Percentiles rank a stretch among this genome's conserved stretches.
Evolutionary conservation across 2,329 filamentous ascomycete species (phyloP).

Genomic region (Cladophialophora psammophila): DNA sequence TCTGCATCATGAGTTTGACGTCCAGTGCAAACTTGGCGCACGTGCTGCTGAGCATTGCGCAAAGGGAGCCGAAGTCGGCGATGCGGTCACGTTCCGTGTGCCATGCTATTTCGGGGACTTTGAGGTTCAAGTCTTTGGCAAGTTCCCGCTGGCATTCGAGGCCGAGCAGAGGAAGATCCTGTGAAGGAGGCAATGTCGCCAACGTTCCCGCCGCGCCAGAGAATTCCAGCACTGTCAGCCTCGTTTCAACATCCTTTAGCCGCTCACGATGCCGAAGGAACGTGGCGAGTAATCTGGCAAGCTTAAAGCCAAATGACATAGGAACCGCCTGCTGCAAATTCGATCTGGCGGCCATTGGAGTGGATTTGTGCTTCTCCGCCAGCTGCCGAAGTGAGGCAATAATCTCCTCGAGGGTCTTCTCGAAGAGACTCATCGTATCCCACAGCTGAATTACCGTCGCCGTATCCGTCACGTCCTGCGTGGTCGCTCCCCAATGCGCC

Average conservation of each 20-base stretch:
- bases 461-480: slow-evolving; percentile 41
- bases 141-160: slow-evolving; percentile 37
- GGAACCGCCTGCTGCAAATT: slow-evolving; percentile 41
- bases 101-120: slow-evolving; percentile 39
- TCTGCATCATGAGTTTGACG: slow-evolving; percentile 65
- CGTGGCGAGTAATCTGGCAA: slow-evolving; percentile 37
- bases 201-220: slow-evolving; percentile 40
- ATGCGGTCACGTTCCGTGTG: slow-evolving; percentile 40
- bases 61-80: slow-evolving; percentile 37
- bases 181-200: slow-evolving; percentile 34
- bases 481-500: slow-evolving; percentile 40
- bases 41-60: slow-evolving; percentile 36
- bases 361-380: slow-evolving; percentile 33
- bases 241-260: slow-evolving; percentile 33
- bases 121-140: slow-evolving; percentile 36
- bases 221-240: slow-evolving; percentile 38
- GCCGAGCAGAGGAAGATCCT: slow-evolving; percentile 31
- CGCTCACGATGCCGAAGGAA: slow-evolving; percentile 37
- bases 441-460: slow-evolving; percentile 40
- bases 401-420: slow-evolving; percentile 31
- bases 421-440: slow-evolving; percentile 37
- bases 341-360: slow-evolving; percentile 39
- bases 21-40: slow-evolving; percentile 62
- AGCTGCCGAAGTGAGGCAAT: slow-evolving; percentile 30
- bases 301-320: slow-evolving; percentile 40